phyloP scores from a whole-genome alignment of 352 stramenopile species.

The Elongisporangium senticosum region DNA sequence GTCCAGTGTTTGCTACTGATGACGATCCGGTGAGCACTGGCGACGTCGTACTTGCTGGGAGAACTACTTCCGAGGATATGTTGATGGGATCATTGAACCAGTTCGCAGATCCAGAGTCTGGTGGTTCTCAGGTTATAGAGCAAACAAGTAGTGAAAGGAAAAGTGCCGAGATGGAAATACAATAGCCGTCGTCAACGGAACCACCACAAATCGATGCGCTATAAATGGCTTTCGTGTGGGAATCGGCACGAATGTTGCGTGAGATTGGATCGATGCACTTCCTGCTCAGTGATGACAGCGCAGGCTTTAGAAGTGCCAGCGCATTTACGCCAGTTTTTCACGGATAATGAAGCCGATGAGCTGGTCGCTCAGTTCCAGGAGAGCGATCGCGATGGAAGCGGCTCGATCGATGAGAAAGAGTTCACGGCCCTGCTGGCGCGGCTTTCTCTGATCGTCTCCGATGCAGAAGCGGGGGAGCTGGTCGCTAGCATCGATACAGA shows the following conservation, averaged over 20 bases:
- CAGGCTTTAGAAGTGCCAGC: slow-evolving; percentile 25
- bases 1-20: not conserved
- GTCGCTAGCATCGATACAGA: slow-evolving; percentile 51
- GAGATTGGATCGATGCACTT: not conserved
- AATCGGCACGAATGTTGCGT: not conserved
- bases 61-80: not conserved
- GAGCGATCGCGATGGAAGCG: slow-evolving; percentile 48
- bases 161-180: not conserved
- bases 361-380: slow-evolving; percentile 55
- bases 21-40: not conserved
- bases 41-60: not conserved
- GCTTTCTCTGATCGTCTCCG: slow-evolving; percentile 40
- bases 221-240: not conserved
- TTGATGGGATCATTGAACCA: not conserved
- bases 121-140: not conserved
- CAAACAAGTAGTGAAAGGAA: not conserved
- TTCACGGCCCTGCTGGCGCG: slow-evolving; percentile 52
- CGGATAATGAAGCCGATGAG: slow-evolving; percentile 45
- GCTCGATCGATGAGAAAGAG: slow-evolving; percentile 55
- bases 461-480: slow-evolving; percentile 38
- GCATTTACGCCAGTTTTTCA: slow-evolving; percentile 38
- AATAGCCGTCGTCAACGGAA: not conserved
- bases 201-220: not conserved
- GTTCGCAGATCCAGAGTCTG: not conserved
- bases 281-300: not conserved